A percentile compares a stretch with the other conserved stretches of the same genome.
These are phyloP conservation scores for Sarocladium strictum DNA, from an alignment of 2,329 filamentous ascomycete species.

Conservation along the genomic window DNA sequence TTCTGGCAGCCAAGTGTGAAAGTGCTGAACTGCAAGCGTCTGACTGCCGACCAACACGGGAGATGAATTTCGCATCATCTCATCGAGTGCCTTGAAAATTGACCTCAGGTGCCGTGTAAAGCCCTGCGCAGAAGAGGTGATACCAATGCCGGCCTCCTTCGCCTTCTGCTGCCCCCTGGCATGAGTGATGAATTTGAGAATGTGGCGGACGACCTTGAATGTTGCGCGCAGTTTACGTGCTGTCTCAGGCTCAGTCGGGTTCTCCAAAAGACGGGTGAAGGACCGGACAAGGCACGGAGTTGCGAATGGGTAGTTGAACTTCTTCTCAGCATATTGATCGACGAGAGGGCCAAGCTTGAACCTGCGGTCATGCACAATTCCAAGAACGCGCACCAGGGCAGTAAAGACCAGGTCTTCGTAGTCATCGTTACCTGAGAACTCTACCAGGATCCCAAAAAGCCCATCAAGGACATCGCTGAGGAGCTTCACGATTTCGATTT, in stretches of 20 bases:
- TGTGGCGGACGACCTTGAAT: constrained; percentile 89
- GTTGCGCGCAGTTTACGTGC: constrained; percentile 82
- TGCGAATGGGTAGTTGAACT: constrained; percentile 90
- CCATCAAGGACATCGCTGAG: constrained; percentile 84
- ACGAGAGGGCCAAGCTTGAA: constrained; percentile 90
- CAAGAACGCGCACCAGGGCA: constrained; percentile 80
- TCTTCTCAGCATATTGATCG: constrained; percentile 80
- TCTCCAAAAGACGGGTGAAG: constrained; percentile 75
- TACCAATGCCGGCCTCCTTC: constrained; percentile 85
- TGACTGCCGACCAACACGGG: constrained; percentile 89
- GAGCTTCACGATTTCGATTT: constrained; percentile 96
- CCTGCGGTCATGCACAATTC: constrained; percentile 88
- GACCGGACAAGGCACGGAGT: constrained; percentile 83
- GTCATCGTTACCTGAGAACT: constrained; percentile 85
- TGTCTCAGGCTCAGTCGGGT: constrained; percentile 74
- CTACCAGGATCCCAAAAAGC: constrained; percentile 84
- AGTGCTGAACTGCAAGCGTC: constrained; percentile 90
- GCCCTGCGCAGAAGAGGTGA: constrained; percentile 63
- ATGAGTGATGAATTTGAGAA: constrained; percentile 92
- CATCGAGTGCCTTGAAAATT: constrained; percentile 86
- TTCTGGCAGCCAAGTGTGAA: constrained; percentile 96
- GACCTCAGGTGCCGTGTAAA: constrained; percentile 80
- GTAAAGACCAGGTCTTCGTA: constrained; percentile 92
- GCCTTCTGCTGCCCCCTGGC: constrained; percentile 77
- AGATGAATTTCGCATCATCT: constrained; percentile 80